These are phyloP conservation scores for Dactylis glomerata DNA, from an alignment of 176 grass and related monocot genomes.

Conservation along the genomic window DNA sequence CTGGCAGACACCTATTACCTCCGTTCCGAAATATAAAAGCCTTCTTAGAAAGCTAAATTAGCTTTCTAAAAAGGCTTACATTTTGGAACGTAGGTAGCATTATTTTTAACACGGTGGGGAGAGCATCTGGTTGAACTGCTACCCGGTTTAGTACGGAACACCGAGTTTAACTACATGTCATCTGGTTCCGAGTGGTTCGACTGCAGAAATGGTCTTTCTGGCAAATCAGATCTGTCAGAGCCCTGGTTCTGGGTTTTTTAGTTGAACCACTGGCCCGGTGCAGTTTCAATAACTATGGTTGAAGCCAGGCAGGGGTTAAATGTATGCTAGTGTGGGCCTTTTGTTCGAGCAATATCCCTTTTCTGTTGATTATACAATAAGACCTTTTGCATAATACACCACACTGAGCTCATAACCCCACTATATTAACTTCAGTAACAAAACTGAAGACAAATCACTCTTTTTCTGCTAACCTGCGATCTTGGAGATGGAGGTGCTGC, in stretches of 20 bases:
- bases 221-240: background rate
- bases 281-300: background rate
- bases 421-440: background rate
- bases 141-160: background rate
- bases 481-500: slow-evolving; percentile 92
- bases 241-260: background rate
- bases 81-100: too few species aligned
- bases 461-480: slow-evolving; percentile 63
- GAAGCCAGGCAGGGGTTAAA: slow-evolving; percentile 5
- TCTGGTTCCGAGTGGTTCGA: background rate
- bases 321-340: background rate
- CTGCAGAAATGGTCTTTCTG: background rate
- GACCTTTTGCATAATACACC: background rate
- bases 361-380: background rate
- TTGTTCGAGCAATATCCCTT: slow-evolving; percentile 12
- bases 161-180: background rate
- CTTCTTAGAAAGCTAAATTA: too few species aligned
- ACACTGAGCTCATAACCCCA: slow-evolving; percentile 12
- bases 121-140: background rate
- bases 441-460: background rate
- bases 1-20: background rate
- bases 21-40: too few species aligned
- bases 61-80: too few species aligned
- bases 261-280: background rate
- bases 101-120: background rate